A percentile compares a stretch with the other conserved stretches of the same genome.
Conservation (phyloP, 306 rosid species). For the barrel medic (Medicago truncatula) region MtrunA17r5.0-ANR NC_053045.1:2813001-2813500, state of each 20-base stretch:
- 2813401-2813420: slow-evolving; percentile 48
- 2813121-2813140: slow-evolving; percentile 40
- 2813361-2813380: slow-evolving; percentile 46
- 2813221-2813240: slow-evolving; percentile 40
- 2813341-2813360: slow-evolving; percentile 37
- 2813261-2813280: slow-evolving; percentile 39
- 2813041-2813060: too few relatives aligned
- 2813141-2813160: slow-evolving; percentile 48
- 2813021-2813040: too few relatives aligned
- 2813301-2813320: slow-evolving; percentile 45
- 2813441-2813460: slow-evolving; percentile 56
- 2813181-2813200: slow-evolving; percentile 39
- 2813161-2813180: slow-evolving; percentile 50
- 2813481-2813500: slow-evolving; percentile 57
- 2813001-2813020: too few relatives aligned
- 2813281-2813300: slow-evolving; percentile 35
- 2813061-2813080: too few relatives aligned
- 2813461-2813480: slow-evolving; percentile 57
- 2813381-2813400: slow-evolving; percentile 47
- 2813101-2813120: background rate
- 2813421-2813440: slow-evolving; percentile 66
- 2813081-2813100: too few relatives aligned
- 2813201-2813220: slow-evolving; percentile 41
- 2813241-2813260: slow-evolving; percentile 41
- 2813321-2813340: slow-evolving; percentile 35